Base-by-base conservation (phyloP, 1,284 basidiomycete genomes). In the Marasmius tenuissimus region DNA sequence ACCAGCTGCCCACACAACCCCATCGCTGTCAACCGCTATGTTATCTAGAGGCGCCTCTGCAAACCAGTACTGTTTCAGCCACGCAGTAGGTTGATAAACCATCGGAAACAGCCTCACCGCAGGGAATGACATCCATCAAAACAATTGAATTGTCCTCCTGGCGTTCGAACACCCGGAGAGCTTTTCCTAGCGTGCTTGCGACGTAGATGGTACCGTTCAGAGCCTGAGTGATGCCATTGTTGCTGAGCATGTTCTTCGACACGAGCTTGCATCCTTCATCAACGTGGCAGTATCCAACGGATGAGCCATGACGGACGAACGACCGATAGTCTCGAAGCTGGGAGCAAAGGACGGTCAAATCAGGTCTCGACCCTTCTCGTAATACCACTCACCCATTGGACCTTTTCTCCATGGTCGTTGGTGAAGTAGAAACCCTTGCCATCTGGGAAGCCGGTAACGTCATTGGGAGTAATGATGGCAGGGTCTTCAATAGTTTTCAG, bases 391-490 rank as follows among this genome's bases (percentile, higher is more conserved):
- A 88, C 89, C 50, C 77, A 66, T 47, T 85, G 82, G 10, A 77
- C 72, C 69, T 87, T 88, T n/a, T 69, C 65, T n/a, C 75, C 75
- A 63, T 85, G 77, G 63, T 89, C 86, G 67, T 91, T 92, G n/a
- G 88, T 88, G 67, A 89, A 84, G 71, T 84, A 85, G 59, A 91
- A 84, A 48, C 81, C 81, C 64, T 79, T 76, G 12, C 87, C 87
- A 62, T 89, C 85, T 2, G 82, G 70, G 39, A 78, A 81, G 18
- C 91, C 89, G 4, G 83, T 80, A 11, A 93, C 66, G 66, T 91
- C 88, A 69, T 93, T 93, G 0, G 91, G 92, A 6, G 81, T 60
- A 20, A 93, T 82, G 10, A 83, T 70, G 1, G 57, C 33, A 52
- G 83, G 78, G 69, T 88, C 79, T 33, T 79, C 73, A 27, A 91